These are phyloP conservation scores for Testicularia cyperi DNA, from an alignment of 1,284 basidiomycete genomes.

Conservation along the genomic window DNA sequence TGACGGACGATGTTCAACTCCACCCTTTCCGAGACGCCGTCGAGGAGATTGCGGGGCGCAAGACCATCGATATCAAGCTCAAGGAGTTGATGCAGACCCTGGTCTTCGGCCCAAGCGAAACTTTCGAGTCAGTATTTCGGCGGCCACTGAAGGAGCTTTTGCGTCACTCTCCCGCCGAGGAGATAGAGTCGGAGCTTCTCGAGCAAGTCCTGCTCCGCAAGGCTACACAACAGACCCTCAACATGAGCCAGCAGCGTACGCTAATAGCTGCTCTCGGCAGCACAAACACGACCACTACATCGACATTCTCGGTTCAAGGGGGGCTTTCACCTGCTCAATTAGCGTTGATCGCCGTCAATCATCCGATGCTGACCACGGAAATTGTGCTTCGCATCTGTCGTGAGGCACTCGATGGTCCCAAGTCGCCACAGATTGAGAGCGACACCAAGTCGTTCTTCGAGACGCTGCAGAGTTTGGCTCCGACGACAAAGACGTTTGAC, in stretches of 20 bases:
- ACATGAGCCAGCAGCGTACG: conserved; percentile 1
- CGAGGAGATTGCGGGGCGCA: not conserved
- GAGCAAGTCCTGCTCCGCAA: not conserved
- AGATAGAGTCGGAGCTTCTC: not conserved
- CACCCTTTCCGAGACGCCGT: not conserved
- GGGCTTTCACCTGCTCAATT: not conserved
- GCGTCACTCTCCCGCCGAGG: not conserved
- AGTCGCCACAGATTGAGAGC: too few relatives aligned
- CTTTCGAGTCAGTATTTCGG: too few relatives aligned
- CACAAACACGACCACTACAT: too few relatives aligned
- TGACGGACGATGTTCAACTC: not conserved
- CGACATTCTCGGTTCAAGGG: too few relatives aligned
- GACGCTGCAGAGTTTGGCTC: not conserved
- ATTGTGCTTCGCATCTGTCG: not conserved
- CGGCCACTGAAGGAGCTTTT: too few relatives aligned
- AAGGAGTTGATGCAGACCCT: too few relatives aligned
- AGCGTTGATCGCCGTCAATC: not conserved
- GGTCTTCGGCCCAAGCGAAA: too few relatives aligned
- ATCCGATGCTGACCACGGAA: not conserved
- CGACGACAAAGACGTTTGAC: not conserved
- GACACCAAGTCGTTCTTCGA: not conserved
- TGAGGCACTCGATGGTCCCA: too few relatives aligned
- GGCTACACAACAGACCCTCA: not conserved
- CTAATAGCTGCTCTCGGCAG: too few relatives aligned
- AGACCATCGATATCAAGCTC: too few relatives aligned